Evolutionary conservation across 78 protist genomes (phyloP).

Genomic region (Guillardia theta): DNA sequence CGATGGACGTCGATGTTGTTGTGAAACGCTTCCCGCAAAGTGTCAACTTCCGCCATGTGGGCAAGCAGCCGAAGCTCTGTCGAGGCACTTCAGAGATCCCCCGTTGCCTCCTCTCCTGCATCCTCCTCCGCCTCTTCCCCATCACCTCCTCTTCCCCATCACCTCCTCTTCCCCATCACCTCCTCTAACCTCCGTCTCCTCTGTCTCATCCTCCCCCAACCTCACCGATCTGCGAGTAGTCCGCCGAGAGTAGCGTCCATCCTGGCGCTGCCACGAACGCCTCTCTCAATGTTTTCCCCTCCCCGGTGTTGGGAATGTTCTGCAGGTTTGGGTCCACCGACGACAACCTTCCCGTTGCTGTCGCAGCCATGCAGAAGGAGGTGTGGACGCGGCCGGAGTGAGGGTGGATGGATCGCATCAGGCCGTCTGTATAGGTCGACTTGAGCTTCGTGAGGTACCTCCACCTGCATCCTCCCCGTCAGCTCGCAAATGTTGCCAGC

Average conservation of each 20-base stretch:
- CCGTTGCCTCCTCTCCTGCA: too few species aligned
- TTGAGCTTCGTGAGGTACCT: background rate
- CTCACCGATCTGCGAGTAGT: constrained; percentile 43
- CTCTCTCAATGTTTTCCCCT: background rate
- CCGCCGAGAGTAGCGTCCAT: background rate
- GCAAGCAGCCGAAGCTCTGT: constrained; percentile 43
- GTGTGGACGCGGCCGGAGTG: background rate
- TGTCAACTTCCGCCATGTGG: background rate
- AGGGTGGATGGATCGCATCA: background rate
- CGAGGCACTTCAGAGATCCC: too few species aligned
- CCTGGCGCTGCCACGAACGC: constrained; percentile 1
- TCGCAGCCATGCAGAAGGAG: background rate
- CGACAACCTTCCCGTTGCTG: background rate
- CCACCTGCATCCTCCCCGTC: too few species aligned
- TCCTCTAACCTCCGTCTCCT: too few species aligned
- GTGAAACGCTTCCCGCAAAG: background rate
- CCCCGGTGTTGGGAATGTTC: constrained; percentile 9
- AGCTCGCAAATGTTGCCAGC: too few species aligned
- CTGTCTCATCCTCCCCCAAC: too few species aligned
- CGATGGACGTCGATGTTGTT: constrained; percentile 19
- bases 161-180: too few species aligned
- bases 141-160: too few species aligned
- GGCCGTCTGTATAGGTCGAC: background rate
- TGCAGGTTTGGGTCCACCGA: constrained; percentile 19
- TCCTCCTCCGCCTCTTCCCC: too few species aligned